Evolutionary conservation across 148 eudicot species (phyloP), one percentile per base, ranked within the genome.

Genomic region (Diospyros kaki): DNA sequence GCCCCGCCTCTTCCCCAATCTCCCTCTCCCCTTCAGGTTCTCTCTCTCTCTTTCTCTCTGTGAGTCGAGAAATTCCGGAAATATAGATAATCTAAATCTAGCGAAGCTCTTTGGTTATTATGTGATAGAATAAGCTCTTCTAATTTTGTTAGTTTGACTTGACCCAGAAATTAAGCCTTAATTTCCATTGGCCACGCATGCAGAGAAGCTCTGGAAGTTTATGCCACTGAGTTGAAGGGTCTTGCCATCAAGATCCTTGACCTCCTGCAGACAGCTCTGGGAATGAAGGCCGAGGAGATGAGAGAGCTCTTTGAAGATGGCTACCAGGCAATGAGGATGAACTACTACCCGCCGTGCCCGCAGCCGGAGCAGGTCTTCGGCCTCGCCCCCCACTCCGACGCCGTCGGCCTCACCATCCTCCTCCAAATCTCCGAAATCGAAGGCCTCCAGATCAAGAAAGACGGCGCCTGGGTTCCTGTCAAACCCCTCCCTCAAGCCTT

Each of bases 1-100:
- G 52, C 71, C 77, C 8, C 69, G 77, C 48, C 68, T 81, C 39
- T 53, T 81, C 48, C 71, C 80, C n/a, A 38, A 81, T 52, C 80
- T 81, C 58, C 80, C 74, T 48, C 52, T 28, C 52, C 52, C 52
- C 52, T 48, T 48, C 52, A 48, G 52, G 52, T 4, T 48, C 52
- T 8, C 52, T 48, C 52, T 4, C 8, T 48, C 52, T 8, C 8
- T 48, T 0, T 48, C 52, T 48, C 4, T 48, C 28, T 28, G 0
- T 0, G 28, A 28, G 28, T 28, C 28, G 28, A 28, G 28, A 28
- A 28, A 28, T 28, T 28, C 28, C 28, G 28, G 28, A 28, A 28
- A 28, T 28, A 28, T 28, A 28, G 28, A 28, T 28, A 0, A 28
- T 28, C 28, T 28, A 28, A 28, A 28, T 28, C 28, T 28, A 28